phyloP scores from a whole-genome alignment of 176 grass and related monocot species.

The Bothriochloa decipiens region DNA sequence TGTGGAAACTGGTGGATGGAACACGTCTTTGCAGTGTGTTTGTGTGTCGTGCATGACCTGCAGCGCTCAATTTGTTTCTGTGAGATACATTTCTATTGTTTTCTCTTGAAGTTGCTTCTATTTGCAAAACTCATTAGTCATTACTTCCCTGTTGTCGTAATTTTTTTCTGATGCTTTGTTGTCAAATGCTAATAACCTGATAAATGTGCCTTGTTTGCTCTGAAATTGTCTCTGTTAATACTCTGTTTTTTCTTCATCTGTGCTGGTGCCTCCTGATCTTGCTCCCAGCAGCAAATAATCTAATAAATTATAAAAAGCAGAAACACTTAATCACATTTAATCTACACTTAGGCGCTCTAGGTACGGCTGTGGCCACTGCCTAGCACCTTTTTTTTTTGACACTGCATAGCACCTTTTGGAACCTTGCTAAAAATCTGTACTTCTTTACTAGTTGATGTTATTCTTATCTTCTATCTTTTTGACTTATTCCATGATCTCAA shows the following conservation, averaged over 20 bases:
- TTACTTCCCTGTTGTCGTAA: background rate
- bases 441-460: background rate
- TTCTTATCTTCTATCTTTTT: conserved; percentile 32
- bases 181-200: background rate
- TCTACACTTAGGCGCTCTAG: background rate
- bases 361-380: background rate
- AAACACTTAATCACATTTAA: background rate
- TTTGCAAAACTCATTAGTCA: background rate
- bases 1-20: background rate
- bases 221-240: background rate
- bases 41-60: background rate
- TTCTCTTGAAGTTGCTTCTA: background rate
- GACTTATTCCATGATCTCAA: conserved; percentile 17
- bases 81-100: background rate
- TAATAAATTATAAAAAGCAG: background rate
- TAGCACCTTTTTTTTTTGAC: background rate
- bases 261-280: background rate
- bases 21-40: background rate
- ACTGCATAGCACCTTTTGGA: background rate
- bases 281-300: background rate
- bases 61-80: background rate
- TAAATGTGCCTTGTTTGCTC: background rate
- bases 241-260: background rate
- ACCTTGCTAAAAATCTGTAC: background rate
- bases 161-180: background rate